These are phyloP conservation scores for Trichosporon sp. DNA, from an alignment of 1,284 basidiomycete species.

Conservation along the genomic window DNA sequence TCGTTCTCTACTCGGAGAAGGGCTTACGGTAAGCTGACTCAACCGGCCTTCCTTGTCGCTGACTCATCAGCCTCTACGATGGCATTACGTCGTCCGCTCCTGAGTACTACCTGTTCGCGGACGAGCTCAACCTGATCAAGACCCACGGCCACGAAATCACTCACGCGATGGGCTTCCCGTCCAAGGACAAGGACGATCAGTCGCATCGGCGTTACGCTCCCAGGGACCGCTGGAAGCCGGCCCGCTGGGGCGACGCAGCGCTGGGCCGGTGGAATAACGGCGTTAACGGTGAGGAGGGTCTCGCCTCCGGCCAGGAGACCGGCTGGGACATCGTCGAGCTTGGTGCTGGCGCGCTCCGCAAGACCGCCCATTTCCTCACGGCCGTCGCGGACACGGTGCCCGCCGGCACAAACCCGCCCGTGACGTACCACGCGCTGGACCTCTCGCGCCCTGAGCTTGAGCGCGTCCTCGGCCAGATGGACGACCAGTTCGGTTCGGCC, in stretches of 20 bases:
- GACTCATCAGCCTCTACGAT: conserved; percentile 44
- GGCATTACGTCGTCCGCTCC: conserved; percentile 71
- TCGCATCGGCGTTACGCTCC: background rate
- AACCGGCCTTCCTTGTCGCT: background rate
- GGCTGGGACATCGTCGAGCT: conserved; percentile 69
- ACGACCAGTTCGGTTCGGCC: conserved; percentile 60
- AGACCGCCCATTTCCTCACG: conserved; percentile 80
- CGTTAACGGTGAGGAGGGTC: conserved; percentile 54
- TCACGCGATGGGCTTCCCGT: conserved; percentile 52
- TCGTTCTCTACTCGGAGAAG: conserved; percentile 79
- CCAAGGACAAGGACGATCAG: background rate
- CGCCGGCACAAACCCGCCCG: conserved; percentile 53
- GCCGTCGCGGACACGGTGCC: conserved; percentile 59
- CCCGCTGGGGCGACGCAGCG: conserved; percentile 58
- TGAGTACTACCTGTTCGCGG: conserved; percentile 82
- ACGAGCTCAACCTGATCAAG: conserved; percentile 54
- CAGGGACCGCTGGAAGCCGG: conserved; percentile 35
- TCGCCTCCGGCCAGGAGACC: conserved; percentile 27
- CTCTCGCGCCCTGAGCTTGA: conserved; percentile 81
- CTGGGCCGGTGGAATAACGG: conserved; percentile 67
- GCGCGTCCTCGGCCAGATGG: conserved; percentile 70
- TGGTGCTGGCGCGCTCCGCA: conserved; percentile 80
- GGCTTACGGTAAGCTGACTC: conserved; percentile 58
- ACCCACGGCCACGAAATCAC: conserved; percentile 53
- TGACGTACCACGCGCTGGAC: conserved; percentile 90